Evolutionary conservation across 441 rosid species (phyloP).

Genomic region (Populus hybrid): DNA sequence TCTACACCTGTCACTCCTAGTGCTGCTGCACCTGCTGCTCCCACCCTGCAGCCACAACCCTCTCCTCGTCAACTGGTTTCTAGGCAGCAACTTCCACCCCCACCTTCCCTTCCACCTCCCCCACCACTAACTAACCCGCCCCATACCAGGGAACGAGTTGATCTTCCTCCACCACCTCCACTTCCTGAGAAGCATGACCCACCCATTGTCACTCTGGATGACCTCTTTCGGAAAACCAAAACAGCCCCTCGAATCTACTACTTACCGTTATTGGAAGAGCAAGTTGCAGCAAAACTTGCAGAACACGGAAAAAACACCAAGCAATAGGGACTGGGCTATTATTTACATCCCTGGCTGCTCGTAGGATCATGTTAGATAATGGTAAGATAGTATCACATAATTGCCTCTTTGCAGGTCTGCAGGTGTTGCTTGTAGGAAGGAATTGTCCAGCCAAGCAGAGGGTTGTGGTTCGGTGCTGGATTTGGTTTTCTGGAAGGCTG

Average conservation of each 20-base stretch:
- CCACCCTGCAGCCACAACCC: constrained; percentile 48
- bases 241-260: constrained; percentile 93
- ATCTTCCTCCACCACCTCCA: constrained; percentile 66
- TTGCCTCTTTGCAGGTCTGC: constrained; percentile 48
- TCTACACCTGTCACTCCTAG: constrained; percentile 30
- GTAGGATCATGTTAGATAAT: constrained; percentile 28
- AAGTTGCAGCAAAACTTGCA: constrained; percentile 69
- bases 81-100: constrained; percentile 61
- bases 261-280: constrained; percentile 86
- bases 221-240: constrained; percentile 86
- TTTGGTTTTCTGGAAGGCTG: constrained; percentile 22
- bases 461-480: constrained; percentile 23
- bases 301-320: constrained; percentile 35
- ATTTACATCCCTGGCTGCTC: constrained; percentile 23
- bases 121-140: constrained; percentile 52
- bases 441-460: constrained; percentile 26
- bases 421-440: constrained; percentile 38
- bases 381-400: constrained; percentile 36
- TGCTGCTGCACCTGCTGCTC: constrained; percentile 25
- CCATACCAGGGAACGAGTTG: constrained; percentile 47
- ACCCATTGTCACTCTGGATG: constrained; percentile 87
- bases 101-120: constrained; percentile 59
- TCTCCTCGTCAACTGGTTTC: constrained; percentile 48
- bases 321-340: constrained; percentile 44
- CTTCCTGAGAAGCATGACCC: constrained; percentile 62